Conservation (phyloP, 345 rosid genomes). For the Rhodamnia rubescens region DNA sequence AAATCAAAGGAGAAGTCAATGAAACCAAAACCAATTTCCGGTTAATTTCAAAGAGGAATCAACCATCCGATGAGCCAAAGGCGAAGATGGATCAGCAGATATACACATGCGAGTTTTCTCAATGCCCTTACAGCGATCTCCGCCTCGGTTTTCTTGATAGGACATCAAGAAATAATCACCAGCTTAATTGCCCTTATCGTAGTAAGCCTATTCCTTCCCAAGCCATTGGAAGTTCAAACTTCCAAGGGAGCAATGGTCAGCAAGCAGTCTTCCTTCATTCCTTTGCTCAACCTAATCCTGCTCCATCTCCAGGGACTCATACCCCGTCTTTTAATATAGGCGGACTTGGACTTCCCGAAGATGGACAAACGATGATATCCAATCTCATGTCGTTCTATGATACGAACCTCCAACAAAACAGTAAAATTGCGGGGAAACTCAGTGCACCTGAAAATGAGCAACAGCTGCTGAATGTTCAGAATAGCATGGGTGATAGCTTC, state of each 20-base stretch:
- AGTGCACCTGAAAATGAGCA: neutral
- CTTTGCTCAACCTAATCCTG: constrained; percentile 19
- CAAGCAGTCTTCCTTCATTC: constrained; percentile 12
- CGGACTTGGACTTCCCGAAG: constrained; percentile 41
- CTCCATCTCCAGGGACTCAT: constrained; percentile 1
- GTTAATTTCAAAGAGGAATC: constrained; percentile 48
- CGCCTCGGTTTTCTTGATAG: constrained; percentile 43
- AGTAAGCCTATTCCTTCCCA: constrained; percentile 15
- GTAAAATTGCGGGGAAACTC: constrained; percentile 1
- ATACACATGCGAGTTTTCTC: constrained; percentile 44
- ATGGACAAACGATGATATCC: constrained; percentile 39
- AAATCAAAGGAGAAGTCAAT: constrained; percentile 44
- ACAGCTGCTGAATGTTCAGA: constrained; percentile 14
- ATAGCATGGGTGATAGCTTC: constrained; percentile 14
- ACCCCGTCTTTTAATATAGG: constrained; percentile 15
- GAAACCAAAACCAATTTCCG: constrained; percentile 18
- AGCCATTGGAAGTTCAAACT: constrained; percentile 22
- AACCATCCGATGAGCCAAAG: constrained; percentile 12
- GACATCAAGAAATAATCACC: constrained; percentile 64
- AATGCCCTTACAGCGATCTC: constrained; percentile 44
- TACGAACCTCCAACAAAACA: constrained; percentile 22
- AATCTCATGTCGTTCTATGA: constrained; percentile 45
- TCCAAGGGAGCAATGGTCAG: constrained; percentile 16
- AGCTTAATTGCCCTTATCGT: constrained; percentile 35
- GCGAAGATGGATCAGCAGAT: constrained; percentile 19